phyloP scores from a whole-genome alignment of 2,329 filamentous ascomycete species.

The Pseudogymnoascus sp. region DNA sequence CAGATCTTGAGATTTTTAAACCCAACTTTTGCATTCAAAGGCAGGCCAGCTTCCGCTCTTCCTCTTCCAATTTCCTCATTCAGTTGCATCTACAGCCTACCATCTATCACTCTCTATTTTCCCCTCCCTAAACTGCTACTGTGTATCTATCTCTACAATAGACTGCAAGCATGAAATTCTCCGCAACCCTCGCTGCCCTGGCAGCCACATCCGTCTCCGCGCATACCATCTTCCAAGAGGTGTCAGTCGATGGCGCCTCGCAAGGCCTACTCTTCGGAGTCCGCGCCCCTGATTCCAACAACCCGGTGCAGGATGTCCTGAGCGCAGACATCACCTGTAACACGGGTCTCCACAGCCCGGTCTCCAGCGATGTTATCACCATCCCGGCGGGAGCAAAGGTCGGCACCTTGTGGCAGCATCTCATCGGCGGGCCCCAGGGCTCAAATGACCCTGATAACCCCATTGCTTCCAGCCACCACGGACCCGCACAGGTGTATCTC shows the following conservation, averaged over 20 bases:
- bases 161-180: not conserved
- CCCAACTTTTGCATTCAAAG: not conserved
- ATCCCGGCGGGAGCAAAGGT: conserved; percentile 41
- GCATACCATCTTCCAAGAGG: conserved; percentile 37
- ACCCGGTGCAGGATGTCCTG: conserved; percentile 41
- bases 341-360: conserved; percentile 30
- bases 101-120: not conserved
- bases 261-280: conserved; percentile 42
- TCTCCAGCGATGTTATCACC: conserved; percentile 33
- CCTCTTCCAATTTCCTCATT: not conserved
- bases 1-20: not conserved
- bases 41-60: not conserved
- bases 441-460: conserved; percentile 38
- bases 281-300: conserved; percentile 40
- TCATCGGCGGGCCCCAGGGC: conserved; percentile 40
- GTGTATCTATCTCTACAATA: not conserved
- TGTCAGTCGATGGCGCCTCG: conserved; percentile 41
- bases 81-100: not conserved
- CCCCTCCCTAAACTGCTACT: not conserved
- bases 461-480: conserved; percentile 39
- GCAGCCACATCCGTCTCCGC: conserved; percentile 28
- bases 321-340: conserved; percentile 40
- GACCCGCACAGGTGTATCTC: conserved; percentile 36
- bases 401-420: conserved; percentile 40
- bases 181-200: conserved; percentile 9